Percentiles rank a stretch among this genome's conserved stretches.
Evolutionary conservation across 2,329 filamentous ascomycete species (phyloP).

Genomic region (Pseudopyricularia javanii): DNA sequence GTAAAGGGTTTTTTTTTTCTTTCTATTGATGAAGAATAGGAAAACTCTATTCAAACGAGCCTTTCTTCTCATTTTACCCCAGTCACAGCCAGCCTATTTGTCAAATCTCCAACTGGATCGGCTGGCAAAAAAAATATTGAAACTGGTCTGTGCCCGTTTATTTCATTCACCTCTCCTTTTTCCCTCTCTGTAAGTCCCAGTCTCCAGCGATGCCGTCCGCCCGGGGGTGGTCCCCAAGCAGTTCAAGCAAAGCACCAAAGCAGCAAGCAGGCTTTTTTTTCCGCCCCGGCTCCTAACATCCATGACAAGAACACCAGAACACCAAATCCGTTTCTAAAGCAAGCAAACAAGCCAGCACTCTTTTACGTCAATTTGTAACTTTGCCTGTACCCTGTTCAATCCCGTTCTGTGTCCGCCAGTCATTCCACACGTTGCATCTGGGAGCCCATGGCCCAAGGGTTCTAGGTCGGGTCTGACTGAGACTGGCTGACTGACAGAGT

Average conservation of each 20-base stretch:
- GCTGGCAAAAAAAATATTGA: neutral
- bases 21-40: too few species aligned
- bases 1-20: too few species aligned
- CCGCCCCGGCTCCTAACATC: neutral
- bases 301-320: too few species aligned
- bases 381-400: neutral
- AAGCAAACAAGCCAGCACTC: neutral
- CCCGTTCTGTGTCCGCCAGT: neutral
- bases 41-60: too few species aligned
- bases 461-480: neutral
- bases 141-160: neutral
- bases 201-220: neutral
- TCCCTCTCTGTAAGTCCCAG: conserved; percentile 1
- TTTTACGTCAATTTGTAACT: conserved; percentile 2
- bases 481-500: neutral
- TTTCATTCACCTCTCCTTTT: neutral
- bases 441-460: neutral
- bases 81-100: too few species aligned
- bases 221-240: neutral
- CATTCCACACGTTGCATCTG: conserved; percentile 2
- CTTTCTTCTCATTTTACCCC: too few species aligned
- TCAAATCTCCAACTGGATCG: neutral
- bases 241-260: neutral
- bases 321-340: neutral
- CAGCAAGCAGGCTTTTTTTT: neutral